Evolutionary conservation across 768 basidiomycete species (phyloP).

Genomic region (Lentinula lateritia): DNA sequence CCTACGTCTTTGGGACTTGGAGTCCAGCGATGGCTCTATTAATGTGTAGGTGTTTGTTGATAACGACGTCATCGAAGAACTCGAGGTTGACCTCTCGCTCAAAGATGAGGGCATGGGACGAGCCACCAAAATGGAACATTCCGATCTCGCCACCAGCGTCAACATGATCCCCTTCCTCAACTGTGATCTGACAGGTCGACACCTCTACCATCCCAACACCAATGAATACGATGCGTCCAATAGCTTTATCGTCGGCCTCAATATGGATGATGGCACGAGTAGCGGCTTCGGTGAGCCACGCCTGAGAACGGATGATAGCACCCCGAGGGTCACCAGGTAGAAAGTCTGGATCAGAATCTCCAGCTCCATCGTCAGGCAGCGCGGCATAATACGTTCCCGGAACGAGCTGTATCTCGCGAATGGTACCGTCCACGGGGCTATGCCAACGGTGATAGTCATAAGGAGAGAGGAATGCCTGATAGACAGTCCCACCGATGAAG

Average conservation of each 20-base stretch:
- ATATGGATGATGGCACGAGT: slow-evolving; percentile 34
- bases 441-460: slow-evolving; percentile 50
- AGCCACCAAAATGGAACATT: slow-evolving; percentile 53
- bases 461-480: slow-evolving; percentile 43
- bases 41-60: background rate
- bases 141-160: slow-evolving; percentile 44
- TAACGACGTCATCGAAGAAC: background rate
- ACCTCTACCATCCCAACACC: slow-evolving; percentile 46
- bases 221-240: slow-evolving; percentile 35
- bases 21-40: background rate
- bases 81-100: background rate
- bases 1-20: background rate
- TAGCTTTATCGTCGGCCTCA: slow-evolving; percentile 21
- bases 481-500: slow-evolving; percentile 36
- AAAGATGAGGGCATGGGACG: slow-evolving; percentile 12
- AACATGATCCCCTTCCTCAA: slow-evolving; percentile 32
- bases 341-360: background rate
- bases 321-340: background rate
- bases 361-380: slow-evolving; percentile 13
- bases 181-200: slow-evolving; percentile 40
- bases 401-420: slow-evolving; percentile 26
- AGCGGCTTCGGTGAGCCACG: slow-evolving; percentile 27
- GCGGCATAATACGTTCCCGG: slow-evolving; percentile 39
- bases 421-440: slow-evolving; percentile 33
- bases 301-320: slow-evolving; percentile 11